Base-by-base conservation (phyloP, 139 green algal species). In the Ostreobium quekettii region DNA sequence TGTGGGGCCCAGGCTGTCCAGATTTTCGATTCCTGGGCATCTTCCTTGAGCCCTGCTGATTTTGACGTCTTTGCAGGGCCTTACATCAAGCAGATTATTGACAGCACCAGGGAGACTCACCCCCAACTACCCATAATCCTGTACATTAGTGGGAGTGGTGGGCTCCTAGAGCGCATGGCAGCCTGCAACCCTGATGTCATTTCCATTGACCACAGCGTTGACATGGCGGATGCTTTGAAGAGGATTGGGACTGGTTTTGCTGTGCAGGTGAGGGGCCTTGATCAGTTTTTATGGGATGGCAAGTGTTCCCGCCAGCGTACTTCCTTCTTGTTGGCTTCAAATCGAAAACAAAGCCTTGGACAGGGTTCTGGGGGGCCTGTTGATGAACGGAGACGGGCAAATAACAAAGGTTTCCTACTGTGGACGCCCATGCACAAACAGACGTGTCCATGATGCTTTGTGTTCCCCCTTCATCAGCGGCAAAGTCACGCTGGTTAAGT, bases 21-120 rank as follows among this genome's bases (percentile, higher is more conserved):
- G 80, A 94, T 97, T 71, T 97, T 97, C 73, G 91, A 97, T 82
- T 93, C 83, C 19, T 97, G 91, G 91, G 91, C 91, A 29, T 85
- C 79, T 3, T 66, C 93, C 71, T 83, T 97, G 57, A 78, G 78
- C 56, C 89, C 89, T 7, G 79, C 86, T 73, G 91, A 97, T 80
- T 97, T 94, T 78, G 91, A 97, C 47, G 75, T 93, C 19, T 97
- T 96, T 73, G 69, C 78, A 2, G 85, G 71, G 2, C 90, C 90
- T 26, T 96, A 97, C 82, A 82, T 93, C 66, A 86, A 86, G 66
- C 82, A 87, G 71, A 86, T 91, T 62, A 79, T 91, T 7, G 48
- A 73, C 33, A 71, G 67, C 15, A 78, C 37, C 70, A 70, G 63
- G 56, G 37, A 69, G 48, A 86, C 81, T 8, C 79, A 87, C 83